Percentiles rank a stretch among this genome's conserved stretches.
Conservation (phyloP, 768 basidiomycete genomes). For the Leccinum olivaceopallidum region DNA sequence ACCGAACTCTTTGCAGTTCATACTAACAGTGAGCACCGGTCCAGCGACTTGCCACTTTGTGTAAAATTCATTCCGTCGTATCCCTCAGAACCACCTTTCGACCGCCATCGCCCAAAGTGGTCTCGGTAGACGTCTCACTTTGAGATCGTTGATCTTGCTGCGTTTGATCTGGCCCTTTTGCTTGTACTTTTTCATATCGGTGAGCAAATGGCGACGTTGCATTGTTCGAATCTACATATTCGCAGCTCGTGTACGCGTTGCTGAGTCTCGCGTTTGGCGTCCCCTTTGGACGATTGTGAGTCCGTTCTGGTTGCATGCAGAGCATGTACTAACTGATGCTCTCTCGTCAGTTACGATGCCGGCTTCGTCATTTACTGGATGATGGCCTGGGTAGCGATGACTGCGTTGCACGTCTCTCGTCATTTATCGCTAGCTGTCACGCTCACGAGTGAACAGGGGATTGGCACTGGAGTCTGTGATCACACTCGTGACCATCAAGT, state of each 20-base stretch:
- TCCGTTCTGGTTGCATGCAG: slow-evolving; percentile 1
- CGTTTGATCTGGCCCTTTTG: slow-evolving; percentile 41
- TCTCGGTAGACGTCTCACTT: slow-evolving; percentile 38
- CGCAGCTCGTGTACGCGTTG: slow-evolving; percentile 57
- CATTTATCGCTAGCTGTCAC: not conserved
- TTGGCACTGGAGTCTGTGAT: slow-evolving; percentile 61
- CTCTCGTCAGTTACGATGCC: slow-evolving; percentile 40
- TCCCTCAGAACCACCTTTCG: slow-evolving; percentile 32
- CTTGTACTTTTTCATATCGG: slow-evolving; percentile 45
- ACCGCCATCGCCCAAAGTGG: slow-evolving; percentile 39
- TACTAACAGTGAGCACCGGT: slow-evolving; percentile 25
- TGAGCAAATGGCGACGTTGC: slow-evolving; percentile 19
- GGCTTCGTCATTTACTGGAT: slow-evolving; percentile 72
- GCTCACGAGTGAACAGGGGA: slow-evolving; percentile 42
- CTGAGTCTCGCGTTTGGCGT: slow-evolving; percentile 61
- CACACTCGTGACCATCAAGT: slow-evolving; percentile 51
- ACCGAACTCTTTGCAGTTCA: slow-evolving; percentile 20
- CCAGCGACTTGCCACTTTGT: not conserved
- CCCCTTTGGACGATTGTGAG: slow-evolving; percentile 50
- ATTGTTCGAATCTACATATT: not conserved
- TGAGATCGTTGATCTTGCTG: slow-evolving; percentile 39
- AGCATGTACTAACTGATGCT: not conserved
- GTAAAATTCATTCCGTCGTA: not conserved
- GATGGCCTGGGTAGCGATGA: slow-evolving; percentile 60
- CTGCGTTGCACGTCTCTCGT: slow-evolving; percentile 44